Conservation (phyloP, 2,329 filamentous ascomycete genomes). For the Trichoderma koningiopsis region DNA sequence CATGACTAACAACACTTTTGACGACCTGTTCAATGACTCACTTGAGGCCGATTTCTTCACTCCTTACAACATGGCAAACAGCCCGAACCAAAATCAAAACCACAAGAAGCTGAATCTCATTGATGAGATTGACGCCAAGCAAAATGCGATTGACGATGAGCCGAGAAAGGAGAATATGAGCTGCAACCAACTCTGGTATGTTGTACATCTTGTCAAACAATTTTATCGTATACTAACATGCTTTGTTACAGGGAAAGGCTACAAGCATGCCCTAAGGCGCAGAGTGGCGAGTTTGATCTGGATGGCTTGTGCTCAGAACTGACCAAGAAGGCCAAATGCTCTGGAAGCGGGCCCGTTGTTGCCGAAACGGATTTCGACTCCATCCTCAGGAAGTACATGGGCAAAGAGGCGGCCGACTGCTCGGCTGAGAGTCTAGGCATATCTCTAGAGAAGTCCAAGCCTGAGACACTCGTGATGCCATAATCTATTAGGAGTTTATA, state of each 20-base stretch:
- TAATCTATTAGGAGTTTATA: slow-evolving; percentile 1
- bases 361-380: slow-evolving; percentile 85
- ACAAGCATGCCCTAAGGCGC: slow-evolving; percentile 82
- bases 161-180: slow-evolving; percentile 63
- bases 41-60: slow-evolving; percentile 80
- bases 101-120: slow-evolving; percentile 69
- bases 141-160: slow-evolving; percentile 71
- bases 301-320: slow-evolving; percentile 91
- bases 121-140: slow-evolving; percentile 73
- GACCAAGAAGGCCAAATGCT: slow-evolving; percentile 94
- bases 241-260: slow-evolving; percentile 74
- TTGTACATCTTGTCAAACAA: slow-evolving; percentile 26
- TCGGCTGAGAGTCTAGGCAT: slow-evolving; percentile 60
- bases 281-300: slow-evolving; percentile 89
- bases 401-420: slow-evolving; percentile 44
- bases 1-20: slow-evolving; percentile 68
- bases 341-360: slow-evolving; percentile 85
- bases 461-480: slow-evolving; percentile 27
- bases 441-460: slow-evolving; percentile 43
- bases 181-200: slow-evolving; percentile 93
- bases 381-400: slow-evolving; percentile 68
- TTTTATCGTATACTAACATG: slow-evolving; percentile 44
- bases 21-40: slow-evolving; percentile 74
- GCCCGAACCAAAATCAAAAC: slow-evolving; percentile 37
- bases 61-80: slow-evolving; percentile 71